Evolutionary conservation across 2,329 filamentous ascomycete genomes (phyloP), one percentile per base, ranked within the genome.

Genomic region (Fusarium chuoi): DNA sequence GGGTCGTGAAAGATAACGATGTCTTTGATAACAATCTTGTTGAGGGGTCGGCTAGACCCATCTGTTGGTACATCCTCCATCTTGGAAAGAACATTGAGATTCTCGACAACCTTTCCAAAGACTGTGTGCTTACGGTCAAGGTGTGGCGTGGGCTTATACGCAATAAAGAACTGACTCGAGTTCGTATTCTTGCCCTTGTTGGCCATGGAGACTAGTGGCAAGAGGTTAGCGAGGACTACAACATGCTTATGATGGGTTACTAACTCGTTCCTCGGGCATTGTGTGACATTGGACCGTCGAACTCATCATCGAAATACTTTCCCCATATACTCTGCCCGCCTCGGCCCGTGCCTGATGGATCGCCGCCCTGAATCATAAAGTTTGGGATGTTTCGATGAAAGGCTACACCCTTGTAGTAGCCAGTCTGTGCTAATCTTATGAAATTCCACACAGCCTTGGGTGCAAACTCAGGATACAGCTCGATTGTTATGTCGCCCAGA

Each of bases 161-260:
- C 94, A 79, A 99, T 93, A 86, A 98, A 99, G 81, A 92, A 99
- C 82, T 99, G 96, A 76, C 91, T 94, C 14, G 94, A 96, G 83
- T 99, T 99, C 28, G 96, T 98, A 80, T 98, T 96, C 80, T 98
- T 98, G 66, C 96, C 96, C 81, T 99, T 99, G 83, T 99, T 99
- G 45, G 96, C 96, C 96, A 99, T 99, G 75, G 92, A 95, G 33
- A 84, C 82, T 83, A 57, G 8, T 14, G 30, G 26, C 28, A 33
- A 39, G 58, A 76, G 67, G 55, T 66, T 45, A 38, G 52, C 28
- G 28, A 48, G 22, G 30, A 28, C 11, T 13, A 28, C 26, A 45
- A 17, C 17, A 20, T n/a, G 20, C 24, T 39, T 26, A 13, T 20
- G 41, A 18, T 54, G 26, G 22, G 41, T 36, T 33, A 75, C 80